Evolutionary conservation across 441 rosid genomes (phyloP).

Genomic region (Codiaeum variegatum): DNA sequence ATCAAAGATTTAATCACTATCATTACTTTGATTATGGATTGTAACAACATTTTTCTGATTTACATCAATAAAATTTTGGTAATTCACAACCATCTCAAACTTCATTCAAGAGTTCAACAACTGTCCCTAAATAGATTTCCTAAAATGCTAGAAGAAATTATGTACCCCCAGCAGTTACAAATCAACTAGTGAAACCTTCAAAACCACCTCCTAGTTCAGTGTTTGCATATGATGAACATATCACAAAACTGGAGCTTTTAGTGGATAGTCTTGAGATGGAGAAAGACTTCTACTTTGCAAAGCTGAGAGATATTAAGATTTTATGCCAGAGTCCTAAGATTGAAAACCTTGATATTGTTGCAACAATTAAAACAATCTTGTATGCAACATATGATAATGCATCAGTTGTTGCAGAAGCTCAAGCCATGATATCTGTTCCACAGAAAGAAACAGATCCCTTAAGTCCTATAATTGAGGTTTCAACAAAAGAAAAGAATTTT

Average conservation of each 20-base stretch:
- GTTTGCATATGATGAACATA: conserved; percentile 78
- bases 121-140: conserved; percentile 50
- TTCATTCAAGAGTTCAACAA: conserved; percentile 50
- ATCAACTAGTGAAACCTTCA: conserved; percentile 44
- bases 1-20: too few species aligned
- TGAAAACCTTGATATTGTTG: conserved; percentile 71
- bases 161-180: conserved; percentile 37
- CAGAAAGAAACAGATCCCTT: conserved; percentile 40
- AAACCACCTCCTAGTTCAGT: conserved; percentile 49
- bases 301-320: conserved; percentile 86
- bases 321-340: conserved; percentile 70
- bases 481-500: conserved; percentile 59
- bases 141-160: conserved; percentile 54
- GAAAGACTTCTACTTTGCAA: conserved; percentile 88
- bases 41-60: too few species aligned
- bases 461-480: conserved; percentile 67
- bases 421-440: conserved; percentile 46
- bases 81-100: conserved; percentile 50
- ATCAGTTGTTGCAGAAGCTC: conserved; percentile 60
- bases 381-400: conserved; percentile 76
- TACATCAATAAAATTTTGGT: too few species aligned
- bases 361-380: conserved; percentile 67
- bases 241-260: conserved; percentile 81
- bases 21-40: too few species aligned
- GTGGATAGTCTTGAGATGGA: conserved; percentile 96